Evolutionary conservation across 768 basidiomycete species (phyloP).

Genomic region (Pleurotus giganteus): DNA sequence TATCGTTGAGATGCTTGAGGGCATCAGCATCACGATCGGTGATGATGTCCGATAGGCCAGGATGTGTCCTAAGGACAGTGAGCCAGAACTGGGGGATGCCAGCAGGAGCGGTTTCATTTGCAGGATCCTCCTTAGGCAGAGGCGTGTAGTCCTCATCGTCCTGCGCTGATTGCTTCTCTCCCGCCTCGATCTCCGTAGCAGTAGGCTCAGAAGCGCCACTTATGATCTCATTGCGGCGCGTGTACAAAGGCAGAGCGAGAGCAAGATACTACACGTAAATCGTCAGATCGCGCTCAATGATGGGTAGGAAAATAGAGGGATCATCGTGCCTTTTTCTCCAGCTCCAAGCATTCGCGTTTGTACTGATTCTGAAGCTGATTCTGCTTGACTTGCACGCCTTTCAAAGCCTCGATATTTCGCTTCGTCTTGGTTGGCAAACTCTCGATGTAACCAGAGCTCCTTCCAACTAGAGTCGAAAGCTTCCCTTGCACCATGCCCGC

Average conservation of each 20-base stretch:
- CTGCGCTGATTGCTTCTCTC: constrained; percentile 68
- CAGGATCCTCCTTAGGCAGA: constrained; percentile 45
- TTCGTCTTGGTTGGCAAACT: constrained; percentile 78
- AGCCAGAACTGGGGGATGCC: constrained; percentile 98
- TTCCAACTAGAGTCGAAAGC: constrained; percentile 82
- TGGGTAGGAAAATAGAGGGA: constrained; percentile 9
- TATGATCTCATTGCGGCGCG: constrained; percentile 83
- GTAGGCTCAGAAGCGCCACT: constrained; percentile 73
- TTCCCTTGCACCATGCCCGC: constrained; percentile 86
- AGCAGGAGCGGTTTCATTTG: constrained; percentile 31
- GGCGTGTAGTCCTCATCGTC: constrained; percentile 71
- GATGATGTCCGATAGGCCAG: constrained; percentile 82
- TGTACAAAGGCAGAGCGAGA: constrained; percentile 81
- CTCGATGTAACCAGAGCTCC: constrained; percentile 95
- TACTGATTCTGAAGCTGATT: constrained; percentile 89
- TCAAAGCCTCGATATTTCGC: constrained; percentile 85
- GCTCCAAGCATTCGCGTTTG: constrained; percentile 91
- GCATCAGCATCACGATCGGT: constrained; percentile 90
- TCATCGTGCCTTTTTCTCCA: constrained; percentile 86
- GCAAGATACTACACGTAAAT: constrained; percentile 57
- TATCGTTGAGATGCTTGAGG: constrained; percentile 78
- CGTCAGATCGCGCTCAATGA: constrained; percentile 1
- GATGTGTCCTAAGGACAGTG: constrained; percentile 91
- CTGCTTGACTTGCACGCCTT: constrained; percentile 92
- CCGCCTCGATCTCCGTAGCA: constrained; percentile 78